Evolutionary conservation across 2,329 filamentous ascomycete species (phyloP), one percentile per base, ranked within the genome.

Genomic region (Corinectria fuckeliana): DNA sequence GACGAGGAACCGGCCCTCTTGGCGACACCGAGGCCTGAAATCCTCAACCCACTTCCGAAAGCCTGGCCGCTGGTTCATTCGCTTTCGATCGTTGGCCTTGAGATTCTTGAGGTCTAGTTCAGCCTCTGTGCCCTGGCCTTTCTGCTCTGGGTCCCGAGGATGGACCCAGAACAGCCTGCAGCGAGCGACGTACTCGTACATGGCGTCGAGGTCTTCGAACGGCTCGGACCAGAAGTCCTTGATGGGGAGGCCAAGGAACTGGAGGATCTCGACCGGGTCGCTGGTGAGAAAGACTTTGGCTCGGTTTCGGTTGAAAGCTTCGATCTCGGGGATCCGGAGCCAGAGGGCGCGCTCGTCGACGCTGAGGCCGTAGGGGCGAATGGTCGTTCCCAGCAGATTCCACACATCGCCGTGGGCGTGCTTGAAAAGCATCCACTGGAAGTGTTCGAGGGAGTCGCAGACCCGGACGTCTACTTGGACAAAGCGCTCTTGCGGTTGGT

Each of bases 391-490:
- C 0, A 94, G 71, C 8, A 87, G 71, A 59, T 85, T 89, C 82
- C 88, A 88, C 0, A 87, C 56, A 66, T 94, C 91, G n/a, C 90
- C 89, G 66, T 94, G 91, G 0, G 85, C 83, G 36, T 89, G 81
- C 64, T 86, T 86, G 75, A 93, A 92, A 3, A 85, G 74, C 34
- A 82, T 80, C 90, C 91, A 94, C 26, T 80, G 78, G 62, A 84
- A 81, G 52, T 74, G 67, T 13, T 76, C 70, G 0, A 75, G 62
- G 1, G 74, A 77, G 2, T 68, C 66, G 56, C 82, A 87, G 21
- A 88, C 71, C 26, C 85, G 81, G 1, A 94, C 72, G 69, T 95
- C 91, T 23, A 94, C 79, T 66, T 95, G 91, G 4, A 91, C 82
- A 68, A 81, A 84, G 28, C 48, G 61, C 9, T 62, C 16, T 23